Evolutionary conservation across 257 asterid species (phyloP), one percentile per base, ranked within the genome.

Genomic region (Nicotiana attenuata): DNA sequence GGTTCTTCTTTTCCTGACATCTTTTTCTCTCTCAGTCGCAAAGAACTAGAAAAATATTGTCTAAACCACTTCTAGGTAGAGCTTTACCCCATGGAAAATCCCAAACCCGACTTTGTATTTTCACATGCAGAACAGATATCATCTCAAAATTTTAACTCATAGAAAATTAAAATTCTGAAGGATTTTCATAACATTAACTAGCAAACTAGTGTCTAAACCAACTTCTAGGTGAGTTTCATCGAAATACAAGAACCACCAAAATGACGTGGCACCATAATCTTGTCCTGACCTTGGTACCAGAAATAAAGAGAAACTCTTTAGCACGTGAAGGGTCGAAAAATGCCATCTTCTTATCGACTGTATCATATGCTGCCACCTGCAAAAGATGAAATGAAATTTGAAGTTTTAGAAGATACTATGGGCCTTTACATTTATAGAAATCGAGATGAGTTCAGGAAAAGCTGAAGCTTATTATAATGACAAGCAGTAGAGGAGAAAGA

Each of bases 291-390:
- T 93, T 93, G 83, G 98, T 94, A 66, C 97, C 98, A 14, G 98
- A 94, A 78, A 94, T 91, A 88, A 92, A 92, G 81, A 92, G 92
- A 85, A 93, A 94, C 35, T 94, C 96, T 79, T 90, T 87, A 73
- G 97, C 91, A 29, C 97, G 96, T 71, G 96, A 89, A 22, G 98
- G 98, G 31, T 94, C 93, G 57, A 94, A 94, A 87, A 94, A 94
- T 22, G 97, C 97, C 98, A 94, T 94, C 82, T 88, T 90, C 84
- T 87, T 91, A 53, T 77, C 93, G 1, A 66, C 77, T 33, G 89
- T 90, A 83, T 94, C 98, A 87, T 94, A 94, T 77, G 98, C 98
- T 79, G 98, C 98, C 80, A 94, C 97, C 97, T 94, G 84, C 82
- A 87, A 73, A 56, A 68, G 17, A 14, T 55, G 7, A 16, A 16